These are phyloP conservation scores for Cyclotella sp. DNA, from an alignment of 108 stramenopile species.

Conservation along the genomic window DNA sequence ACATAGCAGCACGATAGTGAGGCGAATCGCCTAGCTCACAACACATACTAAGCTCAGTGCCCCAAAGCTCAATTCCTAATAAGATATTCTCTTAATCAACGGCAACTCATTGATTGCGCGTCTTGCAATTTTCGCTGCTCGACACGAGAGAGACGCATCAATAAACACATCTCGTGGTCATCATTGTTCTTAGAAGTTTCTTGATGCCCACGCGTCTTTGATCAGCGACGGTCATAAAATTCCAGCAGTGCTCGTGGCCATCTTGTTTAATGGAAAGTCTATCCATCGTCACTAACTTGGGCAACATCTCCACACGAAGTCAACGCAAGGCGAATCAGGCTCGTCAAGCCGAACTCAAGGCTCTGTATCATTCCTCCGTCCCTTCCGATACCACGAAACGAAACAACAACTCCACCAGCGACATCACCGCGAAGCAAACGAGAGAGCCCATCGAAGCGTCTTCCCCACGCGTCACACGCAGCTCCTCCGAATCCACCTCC, in stretches of 20 bases:
- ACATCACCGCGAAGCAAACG: neutral
- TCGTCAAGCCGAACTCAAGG: constrained; percentile 9
- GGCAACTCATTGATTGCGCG: no score
- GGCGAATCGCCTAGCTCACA: no score
- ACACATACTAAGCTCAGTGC: no score
- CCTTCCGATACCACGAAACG: neutral
- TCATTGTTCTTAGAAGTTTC: no score
- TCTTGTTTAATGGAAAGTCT: constrained; percentile 1
- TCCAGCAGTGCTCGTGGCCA: neutral
- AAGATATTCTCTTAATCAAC: no score
- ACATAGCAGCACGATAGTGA: no score
- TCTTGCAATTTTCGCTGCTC: no score
- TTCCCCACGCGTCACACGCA: neutral
- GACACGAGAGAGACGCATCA: no score
- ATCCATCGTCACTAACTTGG: neutral
- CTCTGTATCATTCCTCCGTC: neutral
- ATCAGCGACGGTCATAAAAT: no score
- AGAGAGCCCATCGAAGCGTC: constrained; percentile 1
- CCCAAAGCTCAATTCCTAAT: no score
- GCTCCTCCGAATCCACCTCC: neutral
- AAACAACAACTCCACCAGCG: neutral
- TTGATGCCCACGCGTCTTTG: no score
- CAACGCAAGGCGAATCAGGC: neutral
- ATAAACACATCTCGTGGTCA: no score
- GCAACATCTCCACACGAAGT: neutral